Evolutionary conservation across 2,329 filamentous ascomycete species (phyloP), one percentile per base, ranked within the genome.

Genomic region (Stachybotrys chlorohalonatus): DNA sequence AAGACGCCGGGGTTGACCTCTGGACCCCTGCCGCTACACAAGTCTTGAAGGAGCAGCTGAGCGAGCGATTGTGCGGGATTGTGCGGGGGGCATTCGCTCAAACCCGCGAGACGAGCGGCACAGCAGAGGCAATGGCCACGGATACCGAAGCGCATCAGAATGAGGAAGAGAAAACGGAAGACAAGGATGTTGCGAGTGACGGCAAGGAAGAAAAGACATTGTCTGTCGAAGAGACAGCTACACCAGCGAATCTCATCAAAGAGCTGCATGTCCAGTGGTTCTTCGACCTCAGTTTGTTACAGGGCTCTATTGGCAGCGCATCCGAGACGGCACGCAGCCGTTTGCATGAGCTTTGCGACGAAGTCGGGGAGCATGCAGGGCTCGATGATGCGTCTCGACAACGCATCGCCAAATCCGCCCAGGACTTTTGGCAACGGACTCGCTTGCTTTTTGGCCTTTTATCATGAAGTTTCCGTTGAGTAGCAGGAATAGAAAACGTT

Each of bases 371-470:
- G 45, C 75, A 70, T 47, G 73, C 74, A 1, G 77, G 75, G 2
- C 63, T 86, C 7, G 78, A 78, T 0, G 66, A 79, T 5, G 75
- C 79, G 31, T 68, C 75, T 6, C 73, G 72, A 15, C 70, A 77
- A 49, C 81, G 81, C 58, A 68, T 95, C 45, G 70, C 66, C 60
- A 87, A 86, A 68, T 74, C 78, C 15, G 82, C 89, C 6, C 75
- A 78, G 49, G 89, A 92, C 52, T 95, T 94, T 68, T 94, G 89
- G 84, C 89, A 87, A 73, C 83, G 87, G 63, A 94, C 89, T 11
- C 86, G 82, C 67, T 70, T 96, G 58, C 70, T 96, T 31, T 96
- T 96, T 71, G 90, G 88, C 2, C 73, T 95, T 55, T 71, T 96
- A 59, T 78, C 77, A 60, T 78, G 57, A 58, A 42, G 36, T 13